Evolutionary conservation across 2,329 filamentous ascomycete species (phyloP).

Genomic region (Aspergillus piperis): DNA sequence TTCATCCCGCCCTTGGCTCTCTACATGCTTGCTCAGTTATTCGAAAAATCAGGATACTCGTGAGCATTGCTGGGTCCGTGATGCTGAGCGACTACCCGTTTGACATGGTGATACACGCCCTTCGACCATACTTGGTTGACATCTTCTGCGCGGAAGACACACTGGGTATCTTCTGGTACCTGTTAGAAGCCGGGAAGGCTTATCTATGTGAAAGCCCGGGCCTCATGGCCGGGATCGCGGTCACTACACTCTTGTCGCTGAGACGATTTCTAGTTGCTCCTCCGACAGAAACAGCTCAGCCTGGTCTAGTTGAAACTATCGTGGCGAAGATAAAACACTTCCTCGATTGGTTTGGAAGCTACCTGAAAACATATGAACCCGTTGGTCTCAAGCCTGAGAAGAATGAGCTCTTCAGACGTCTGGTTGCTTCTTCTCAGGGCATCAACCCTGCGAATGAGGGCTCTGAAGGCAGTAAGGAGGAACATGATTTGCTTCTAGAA

Average conservation of each 20-base stretch:
- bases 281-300: conserved; percentile 79
- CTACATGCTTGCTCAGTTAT: conserved; percentile 84
- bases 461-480: conserved; percentile 71
- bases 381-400: conserved; percentile 51
- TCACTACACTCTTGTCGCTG: conserved; percentile 78
- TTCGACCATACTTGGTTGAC: conserved; percentile 77
- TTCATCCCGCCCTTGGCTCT: conserved; percentile 81
- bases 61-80: conserved; percentile 72
- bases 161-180: conserved; percentile 80
- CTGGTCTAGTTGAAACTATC: conserved; percentile 76
- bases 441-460: conserved; percentile 71
- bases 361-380: conserved; percentile 65
- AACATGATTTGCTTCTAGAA: conserved; percentile 76
- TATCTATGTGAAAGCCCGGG: conserved; percentile 68
- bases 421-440: conserved; percentile 68
- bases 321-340: conserved; percentile 75
- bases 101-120: conserved; percentile 83
- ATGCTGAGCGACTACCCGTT: conserved; percentile 79
- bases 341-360: conserved; percentile 73
- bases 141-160: conserved; percentile 88
- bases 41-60: conserved; percentile 78
- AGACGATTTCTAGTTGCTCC: conserved; percentile 72
- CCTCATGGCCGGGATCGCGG: conserved; percentile 77
- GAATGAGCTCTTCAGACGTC: conserved; percentile 62
- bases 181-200: conserved; percentile 67